Percentiles rank a stretch among this genome's conserved stretches.
These are phyloP conservation scores for Anisodus acutangulus DNA, from an alignment of 257 asterid genomes.

Conservation along the genomic window DNA sequence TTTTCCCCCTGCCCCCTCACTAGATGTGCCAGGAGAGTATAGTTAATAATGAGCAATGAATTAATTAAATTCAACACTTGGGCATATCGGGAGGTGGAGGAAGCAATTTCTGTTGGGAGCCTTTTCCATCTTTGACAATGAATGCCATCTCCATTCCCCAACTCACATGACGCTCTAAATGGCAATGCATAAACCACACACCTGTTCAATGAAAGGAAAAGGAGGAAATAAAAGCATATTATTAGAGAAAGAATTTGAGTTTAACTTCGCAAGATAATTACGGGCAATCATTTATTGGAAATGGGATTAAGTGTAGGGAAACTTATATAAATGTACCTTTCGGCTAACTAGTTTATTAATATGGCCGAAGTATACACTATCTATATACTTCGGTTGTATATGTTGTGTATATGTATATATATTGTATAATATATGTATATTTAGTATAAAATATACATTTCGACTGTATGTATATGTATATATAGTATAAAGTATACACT, in stretches of 20 bases:
- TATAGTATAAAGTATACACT: too few relatives aligned
- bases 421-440: too few relatives aligned
- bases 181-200: slow-evolving; percentile 50
- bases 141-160: slow-evolving; percentile 54
- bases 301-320: too few relatives aligned
- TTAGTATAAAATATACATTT: too few relatives aligned
- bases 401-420: too few relatives aligned
- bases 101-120: neutral
- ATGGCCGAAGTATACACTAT: too few relatives aligned
- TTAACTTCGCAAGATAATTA: neutral
- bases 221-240: neutral
- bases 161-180: slow-evolving; percentile 39
- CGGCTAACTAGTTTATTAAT: too few relatives aligned
- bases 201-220: slow-evolving; percentile 3
- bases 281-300: neutral
- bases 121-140: slow-evolving; percentile 39
- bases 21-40: neutral
- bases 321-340: too few relatives aligned
- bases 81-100: slow-evolving; percentile 13
- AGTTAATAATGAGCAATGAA: neutral
- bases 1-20: neutral
- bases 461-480: too few relatives aligned
- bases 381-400: too few relatives aligned
- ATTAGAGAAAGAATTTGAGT: neutral
- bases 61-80: neutral